phyloP scores from a whole-genome alignment of 1,284 basidiomycete species.

The Hypsizygus ulmarius region DNA sequence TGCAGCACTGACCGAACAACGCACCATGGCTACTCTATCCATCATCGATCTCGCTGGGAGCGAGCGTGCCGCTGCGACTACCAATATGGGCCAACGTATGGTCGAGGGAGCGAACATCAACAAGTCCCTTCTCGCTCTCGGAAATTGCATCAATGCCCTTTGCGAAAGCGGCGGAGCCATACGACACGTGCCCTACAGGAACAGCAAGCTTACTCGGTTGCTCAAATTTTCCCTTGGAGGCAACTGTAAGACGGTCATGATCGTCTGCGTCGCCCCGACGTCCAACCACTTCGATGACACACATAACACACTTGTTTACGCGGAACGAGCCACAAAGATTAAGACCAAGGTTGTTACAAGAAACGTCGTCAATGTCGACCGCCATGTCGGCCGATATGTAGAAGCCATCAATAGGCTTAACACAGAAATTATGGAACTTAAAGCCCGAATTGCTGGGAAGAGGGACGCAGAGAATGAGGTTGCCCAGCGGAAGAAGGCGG shows the following conservation, averaged over 20 bases:
- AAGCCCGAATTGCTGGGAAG: constrained; percentile 77
- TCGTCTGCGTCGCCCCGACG: constrained; percentile 93
- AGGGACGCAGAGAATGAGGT: constrained; percentile 60
- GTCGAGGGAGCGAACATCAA: constrained; percentile 98
- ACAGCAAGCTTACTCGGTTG: constrained; percentile 93
- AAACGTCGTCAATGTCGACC: constrained; percentile 90
- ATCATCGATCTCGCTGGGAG: constrained; percentile 97
- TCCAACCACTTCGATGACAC: constrained; percentile 96
- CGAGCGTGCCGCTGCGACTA: constrained; percentile 91
- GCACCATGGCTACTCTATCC: constrained; percentile 84
- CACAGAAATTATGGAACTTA: constrained; percentile 80
- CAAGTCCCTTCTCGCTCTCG: constrained; percentile 91
- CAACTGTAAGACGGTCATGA: constrained; percentile 98
- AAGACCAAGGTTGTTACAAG: constrained; percentile 91
- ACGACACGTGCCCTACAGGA: constrained; percentile 91
- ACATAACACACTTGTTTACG: constrained; percentile 94
- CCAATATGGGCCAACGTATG: constrained; percentile 96
- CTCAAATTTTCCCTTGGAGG: constrained; percentile 96
- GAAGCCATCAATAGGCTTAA: constrained; percentile 91
- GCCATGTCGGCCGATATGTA: constrained; percentile 92
- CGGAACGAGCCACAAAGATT: constrained; percentile 95
- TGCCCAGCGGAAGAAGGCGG: constrained; percentile 59
- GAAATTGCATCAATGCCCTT: constrained; percentile 95
- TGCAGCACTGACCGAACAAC: constrained; percentile 74
- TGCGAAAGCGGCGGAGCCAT: constrained; percentile 84